Conservation (phyloP, 2,329 filamentous ascomycete genomes). For the Penicillium griseofulvum region DNA sequence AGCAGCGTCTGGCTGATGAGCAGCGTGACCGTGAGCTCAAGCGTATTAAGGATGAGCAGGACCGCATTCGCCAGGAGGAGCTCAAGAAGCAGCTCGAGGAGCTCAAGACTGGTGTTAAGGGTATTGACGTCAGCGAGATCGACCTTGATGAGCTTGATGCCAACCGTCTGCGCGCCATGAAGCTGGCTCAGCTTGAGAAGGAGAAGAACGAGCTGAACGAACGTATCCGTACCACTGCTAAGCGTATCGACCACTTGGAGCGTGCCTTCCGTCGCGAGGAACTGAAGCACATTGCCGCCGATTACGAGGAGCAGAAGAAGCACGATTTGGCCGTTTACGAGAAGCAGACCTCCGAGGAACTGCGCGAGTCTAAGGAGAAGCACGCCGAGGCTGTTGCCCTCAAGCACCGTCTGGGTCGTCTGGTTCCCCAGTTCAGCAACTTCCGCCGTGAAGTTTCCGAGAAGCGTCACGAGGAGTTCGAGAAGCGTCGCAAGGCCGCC, state of each 20-base stretch:
- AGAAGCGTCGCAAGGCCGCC: slow-evolving; percentile 86
- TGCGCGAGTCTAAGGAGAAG: slow-evolving; percentile 78
- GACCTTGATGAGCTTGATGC: slow-evolving; percentile 85
- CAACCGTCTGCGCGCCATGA: slow-evolving; percentile 87
- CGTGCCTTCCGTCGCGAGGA: slow-evolving; percentile 96
- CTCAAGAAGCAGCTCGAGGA: slow-evolving; percentile 90
- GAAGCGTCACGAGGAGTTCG: slow-evolving; percentile 89
- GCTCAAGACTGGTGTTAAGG: slow-evolving; percentile 83
- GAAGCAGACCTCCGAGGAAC: slow-evolving; percentile 69
- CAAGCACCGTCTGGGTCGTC: slow-evolving; percentile 83
- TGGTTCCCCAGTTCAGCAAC: slow-evolving; percentile 78
- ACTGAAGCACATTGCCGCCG: slow-evolving; percentile 80
- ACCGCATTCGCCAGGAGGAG: slow-evolving; percentile 87
- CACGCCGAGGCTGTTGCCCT: slow-evolving; percentile 90
- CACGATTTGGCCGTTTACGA: slow-evolving; percentile 78
- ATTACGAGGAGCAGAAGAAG: slow-evolving; percentile 81
- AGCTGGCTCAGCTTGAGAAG: slow-evolving; percentile 91
- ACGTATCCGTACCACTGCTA: slow-evolving; percentile 84
- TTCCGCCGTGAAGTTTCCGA: slow-evolving; percentile 82
- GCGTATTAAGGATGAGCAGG: slow-evolving; percentile 80
- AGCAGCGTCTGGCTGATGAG: slow-evolving; percentile 84
- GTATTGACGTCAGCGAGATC: slow-evolving; percentile 67
- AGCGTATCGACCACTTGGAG: slow-evolving; percentile 95
- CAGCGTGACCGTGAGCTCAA: slow-evolving; percentile 86
- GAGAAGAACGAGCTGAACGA: slow-evolving; percentile 97